phyloP scores from a whole-genome alignment of 164 flowering plant genomes.

The Santalum album region DNA sequence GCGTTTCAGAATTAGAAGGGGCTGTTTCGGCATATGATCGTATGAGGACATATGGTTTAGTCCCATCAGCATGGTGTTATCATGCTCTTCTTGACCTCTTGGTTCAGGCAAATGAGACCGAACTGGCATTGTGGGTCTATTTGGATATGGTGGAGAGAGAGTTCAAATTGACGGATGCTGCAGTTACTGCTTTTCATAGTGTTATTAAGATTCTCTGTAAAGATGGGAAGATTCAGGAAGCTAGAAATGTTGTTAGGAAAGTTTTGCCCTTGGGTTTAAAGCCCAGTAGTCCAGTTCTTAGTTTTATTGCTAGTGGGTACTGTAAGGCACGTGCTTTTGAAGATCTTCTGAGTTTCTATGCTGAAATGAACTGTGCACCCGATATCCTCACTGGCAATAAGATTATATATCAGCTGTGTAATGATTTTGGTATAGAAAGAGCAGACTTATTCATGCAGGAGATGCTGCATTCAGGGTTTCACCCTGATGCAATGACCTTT shows the following conservation, averaged over 20 bases:
- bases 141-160: slow-evolving; percentile 43
- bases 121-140: slow-evolving; percentile 33
- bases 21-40: slow-evolving; percentile 36
- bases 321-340: slow-evolving; percentile 66
- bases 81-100: slow-evolving; percentile 31
- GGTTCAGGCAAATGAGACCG: slow-evolving; percentile 30
- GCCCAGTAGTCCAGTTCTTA: slow-evolving; percentile 31
- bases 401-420: slow-evolving; percentile 43
- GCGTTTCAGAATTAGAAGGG: slow-evolving; percentile 29
- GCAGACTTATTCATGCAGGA: slow-evolving; percentile 42
- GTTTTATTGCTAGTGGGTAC: slow-evolving; percentile 54
- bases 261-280: slow-evolving; percentile 27
- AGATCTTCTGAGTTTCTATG: slow-evolving; percentile 51
- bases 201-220: slow-evolving; percentile 39
- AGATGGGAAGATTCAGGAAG: slow-evolving; percentile 56
- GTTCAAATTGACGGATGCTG: slow-evolving; percentile 17
- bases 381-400: slow-evolving; percentile 45
- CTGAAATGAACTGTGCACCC: slow-evolving; percentile 37
- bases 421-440: slow-evolving; percentile 35
- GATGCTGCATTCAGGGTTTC: slow-evolving; percentile 47
- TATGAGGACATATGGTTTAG: slow-evolving; percentile 31
- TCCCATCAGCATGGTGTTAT: slow-evolving; percentile 40
- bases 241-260: slow-evolving; percentile 52
- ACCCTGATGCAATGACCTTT: slow-evolving; percentile 58
- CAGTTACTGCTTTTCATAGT: slow-evolving; percentile 21